Evolutionary conservation across 2,329 filamentous ascomycete genomes (phyloP).

Genomic region (Pseudogymnoascus sp.): DNA sequence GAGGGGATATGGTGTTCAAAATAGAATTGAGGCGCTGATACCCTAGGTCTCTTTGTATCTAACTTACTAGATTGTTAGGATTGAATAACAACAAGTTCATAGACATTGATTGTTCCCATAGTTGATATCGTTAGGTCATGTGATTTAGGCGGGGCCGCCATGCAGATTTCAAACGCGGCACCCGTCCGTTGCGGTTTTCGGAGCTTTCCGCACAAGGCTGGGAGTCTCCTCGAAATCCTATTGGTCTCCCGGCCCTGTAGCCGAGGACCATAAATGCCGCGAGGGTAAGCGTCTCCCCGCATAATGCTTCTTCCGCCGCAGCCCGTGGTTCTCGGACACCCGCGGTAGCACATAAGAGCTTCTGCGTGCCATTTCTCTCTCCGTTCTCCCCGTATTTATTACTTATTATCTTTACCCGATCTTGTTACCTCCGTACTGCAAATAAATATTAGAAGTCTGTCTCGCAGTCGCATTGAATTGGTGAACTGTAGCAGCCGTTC

Average conservation of each 20-base stretch:
- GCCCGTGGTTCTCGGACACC: neutral
- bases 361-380: neutral
- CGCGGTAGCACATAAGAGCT: neutral
- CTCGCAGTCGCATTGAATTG: constrained; percentile 1
- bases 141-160: neutral
- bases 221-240: neutral
- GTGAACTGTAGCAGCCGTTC: neutral
- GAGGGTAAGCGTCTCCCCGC: constrained; percentile 1
- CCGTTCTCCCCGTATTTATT: neutral
- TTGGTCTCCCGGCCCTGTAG: neutral
- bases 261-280: neutral
- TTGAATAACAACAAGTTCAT: constrained; percentile 8
- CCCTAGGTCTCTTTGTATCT: constrained; percentile 4
- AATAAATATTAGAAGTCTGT: neutral
- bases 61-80: neutral
- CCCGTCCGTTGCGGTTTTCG: neutral
- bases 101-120: neutral
- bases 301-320: neutral
- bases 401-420: neutral
- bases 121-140: neutral
- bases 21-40: constrained; percentile 43
- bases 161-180: neutral
- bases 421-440: neutral
- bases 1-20: constrained; percentile 59
- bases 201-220: constrained; percentile 5